Conservation (phyloP, 495 filamentous ascomycete species). For the Pyrenula aspistea region DNA sequence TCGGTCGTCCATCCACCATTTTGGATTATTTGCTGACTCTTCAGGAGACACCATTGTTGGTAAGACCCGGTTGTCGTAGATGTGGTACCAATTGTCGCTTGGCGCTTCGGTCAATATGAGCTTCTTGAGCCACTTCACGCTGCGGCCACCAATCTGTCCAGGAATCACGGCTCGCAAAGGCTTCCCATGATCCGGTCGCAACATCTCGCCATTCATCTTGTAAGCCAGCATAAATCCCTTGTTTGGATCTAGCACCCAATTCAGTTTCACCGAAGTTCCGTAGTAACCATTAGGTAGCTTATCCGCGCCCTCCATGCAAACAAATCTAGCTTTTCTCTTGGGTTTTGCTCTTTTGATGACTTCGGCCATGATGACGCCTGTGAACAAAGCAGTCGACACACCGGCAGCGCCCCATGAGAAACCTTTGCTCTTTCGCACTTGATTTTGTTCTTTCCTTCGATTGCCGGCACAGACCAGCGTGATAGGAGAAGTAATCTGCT, state of each 20-base stretch:
- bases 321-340: constrained; percentile 59
- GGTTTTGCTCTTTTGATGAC: constrained; percentile 60
- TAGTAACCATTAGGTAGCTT: constrained; percentile 84
- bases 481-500: constrained; percentile 77
- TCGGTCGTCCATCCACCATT: constrained; percentile 82
- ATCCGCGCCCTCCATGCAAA: constrained; percentile 92
- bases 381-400: constrained; percentile 82
- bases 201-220: constrained; percentile 82
- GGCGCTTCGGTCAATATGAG: constrained; percentile 68
- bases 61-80: constrained; percentile 86
- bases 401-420: constrained; percentile 95
- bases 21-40: constrained; percentile 58
- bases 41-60: constrained; percentile 84
- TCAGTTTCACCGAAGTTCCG: constrained; percentile 78
- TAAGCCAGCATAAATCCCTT: constrained; percentile 82
- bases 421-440: constrained; percentile 82
- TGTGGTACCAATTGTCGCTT: constrained; percentile 94
- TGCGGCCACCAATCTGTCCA: constrained; percentile 86
- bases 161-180: constrained; percentile 79
- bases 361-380: constrained; percentile 67
- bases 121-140: constrained; percentile 89
- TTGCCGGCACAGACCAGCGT: constrained; percentile 94
- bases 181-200: constrained; percentile 80
- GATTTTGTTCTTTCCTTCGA: constrained; percentile 87
- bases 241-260: constrained; percentile 79